phyloP scores from a whole-genome alignment of 202 grass and related monocot species.

The Thinopyrum obtusiflorum region DNA sequence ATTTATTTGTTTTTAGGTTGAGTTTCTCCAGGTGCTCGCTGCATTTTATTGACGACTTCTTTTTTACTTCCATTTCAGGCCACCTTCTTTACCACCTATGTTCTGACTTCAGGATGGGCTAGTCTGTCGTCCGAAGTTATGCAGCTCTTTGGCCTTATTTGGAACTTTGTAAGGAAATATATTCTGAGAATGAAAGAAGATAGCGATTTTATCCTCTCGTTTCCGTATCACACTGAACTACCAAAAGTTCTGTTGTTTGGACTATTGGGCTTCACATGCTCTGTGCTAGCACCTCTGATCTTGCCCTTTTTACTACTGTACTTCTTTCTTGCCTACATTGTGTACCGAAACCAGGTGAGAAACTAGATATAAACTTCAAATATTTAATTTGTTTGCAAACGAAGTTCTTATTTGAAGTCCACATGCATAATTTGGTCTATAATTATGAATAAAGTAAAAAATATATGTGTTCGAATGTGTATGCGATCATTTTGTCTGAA shows the following conservation, averaged over 20 bases:
- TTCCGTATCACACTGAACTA: slow-evolving; percentile 67
- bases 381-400: not conserved
- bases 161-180: slow-evolving; percentile 42
- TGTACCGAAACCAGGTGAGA: slow-evolving; percentile 89
- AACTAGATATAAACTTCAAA: not conserved
- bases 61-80: slow-evolving; percentile 52
- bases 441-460: not conserved
- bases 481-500: not conserved
- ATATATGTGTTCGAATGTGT: not conserved
- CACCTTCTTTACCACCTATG: slow-evolving; percentile 72
- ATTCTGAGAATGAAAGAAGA: slow-evolving; percentile 43
- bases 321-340: slow-evolving; percentile 71
- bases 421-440: not conserved
- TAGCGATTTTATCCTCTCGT: slow-evolving; percentile 43
- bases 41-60: not conserved
- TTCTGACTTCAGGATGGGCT: slow-evolving; percentile 46
- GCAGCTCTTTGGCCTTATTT: slow-evolving; percentile 44
- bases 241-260: slow-evolving; percentile 63
- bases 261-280: slow-evolving; percentile 65
- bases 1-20: not conserved
- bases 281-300: slow-evolving; percentile 64
- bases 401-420: not conserved
- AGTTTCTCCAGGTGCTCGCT: not conserved
- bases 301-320: slow-evolving; percentile 60
- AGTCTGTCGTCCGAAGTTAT: slow-evolving; percentile 50